phyloP scores from a whole-genome alignment of 139 green algal species.

The Mychonastes homosphaera region DNA sequence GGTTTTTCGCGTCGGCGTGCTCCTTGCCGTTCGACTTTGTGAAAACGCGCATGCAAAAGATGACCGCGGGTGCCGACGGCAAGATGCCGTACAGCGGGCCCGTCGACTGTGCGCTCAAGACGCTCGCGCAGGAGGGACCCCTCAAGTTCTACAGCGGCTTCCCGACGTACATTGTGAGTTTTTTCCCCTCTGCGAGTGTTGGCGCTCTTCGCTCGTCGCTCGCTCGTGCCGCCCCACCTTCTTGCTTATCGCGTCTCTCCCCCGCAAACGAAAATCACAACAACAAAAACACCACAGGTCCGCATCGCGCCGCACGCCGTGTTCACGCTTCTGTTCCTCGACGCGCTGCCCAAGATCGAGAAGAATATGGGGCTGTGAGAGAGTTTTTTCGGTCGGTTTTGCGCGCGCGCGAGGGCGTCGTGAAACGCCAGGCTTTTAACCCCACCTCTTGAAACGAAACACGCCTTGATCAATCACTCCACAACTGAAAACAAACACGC shows the following conservation, averaged over 20 bases:
- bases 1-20: slow-evolving; percentile 85
- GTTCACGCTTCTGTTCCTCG: slow-evolving; percentile 85
- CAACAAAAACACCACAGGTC: neutral
- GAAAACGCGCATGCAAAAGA: slow-evolving; percentile 93
- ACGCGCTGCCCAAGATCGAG: slow-evolving; percentile 65
- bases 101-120: slow-evolving; percentile 82
- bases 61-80: slow-evolving; percentile 75
- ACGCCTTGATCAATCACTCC: too few relatives aligned
- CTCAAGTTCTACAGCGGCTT: slow-evolving; percentile 98
- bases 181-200: neutral
- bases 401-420: neutral
- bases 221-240: neutral
- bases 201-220: neutral
- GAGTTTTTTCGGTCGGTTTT: neutral
- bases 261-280: neutral
- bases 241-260: neutral
- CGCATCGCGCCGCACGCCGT: slow-evolving; percentile 84
- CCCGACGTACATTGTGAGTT: slow-evolving; percentile 81
- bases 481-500: neutral
- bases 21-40: slow-evolving; percentile 96
- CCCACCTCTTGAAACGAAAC: too few relatives aligned
- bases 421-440: too few relatives aligned
- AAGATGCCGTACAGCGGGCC: slow-evolving; percentile 77
- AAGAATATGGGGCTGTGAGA: slow-evolving; percentile 64
- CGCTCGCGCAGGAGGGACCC: slow-evolving; percentile 58